Conservation (phyloP, 768 basidiomycete genomes). For the Lentinula aciculospora region DNA sequence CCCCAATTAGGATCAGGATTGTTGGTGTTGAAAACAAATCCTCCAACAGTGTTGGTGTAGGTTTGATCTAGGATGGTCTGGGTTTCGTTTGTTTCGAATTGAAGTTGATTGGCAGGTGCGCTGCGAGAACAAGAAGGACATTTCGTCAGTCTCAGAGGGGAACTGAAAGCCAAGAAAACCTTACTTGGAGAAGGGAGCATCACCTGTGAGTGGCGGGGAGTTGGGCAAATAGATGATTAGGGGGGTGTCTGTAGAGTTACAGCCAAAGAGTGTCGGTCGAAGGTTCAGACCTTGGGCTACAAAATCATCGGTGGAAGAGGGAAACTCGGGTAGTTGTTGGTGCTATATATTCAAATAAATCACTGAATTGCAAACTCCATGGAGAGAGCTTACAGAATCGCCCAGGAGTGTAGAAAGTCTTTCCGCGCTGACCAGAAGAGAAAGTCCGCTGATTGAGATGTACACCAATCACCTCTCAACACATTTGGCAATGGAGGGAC, state of each 20-base stretch:
- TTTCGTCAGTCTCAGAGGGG: no score
- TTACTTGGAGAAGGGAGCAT: constrained; percentile 62
- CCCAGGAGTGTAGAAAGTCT: constrained; percentile 2
- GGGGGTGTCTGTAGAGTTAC: constrained; percentile 44
- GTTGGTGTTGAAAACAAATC: constrained; percentile 55
- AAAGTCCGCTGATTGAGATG: background rate
- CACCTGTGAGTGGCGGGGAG: constrained; percentile 59
- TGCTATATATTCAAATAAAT: constrained; percentile 34
- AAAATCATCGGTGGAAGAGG: constrained; percentile 44
- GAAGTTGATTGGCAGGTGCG: constrained; percentile 44
- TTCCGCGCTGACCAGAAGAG: constrained; percentile 1
- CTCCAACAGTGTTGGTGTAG: constrained; percentile 47
- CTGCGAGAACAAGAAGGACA: no score
- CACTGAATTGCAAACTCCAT: background rate
- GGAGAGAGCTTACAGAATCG: background rate
- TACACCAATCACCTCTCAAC: background rate
- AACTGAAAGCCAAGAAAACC: no score
- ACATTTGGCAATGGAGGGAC: constrained; percentile 12
- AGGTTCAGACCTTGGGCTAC: constrained; percentile 54
- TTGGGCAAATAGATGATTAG: constrained; percentile 77
- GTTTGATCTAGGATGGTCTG: constrained; percentile 57
- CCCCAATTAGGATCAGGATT: constrained; percentile 56
- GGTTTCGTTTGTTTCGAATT: constrained; percentile 52
- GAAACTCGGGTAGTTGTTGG: constrained; percentile 62
- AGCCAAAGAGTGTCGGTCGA: constrained; percentile 79